Evolutionary conservation across 257 asterid species (phyloP).

Genomic region (Forsythia viridissima): DNA sequence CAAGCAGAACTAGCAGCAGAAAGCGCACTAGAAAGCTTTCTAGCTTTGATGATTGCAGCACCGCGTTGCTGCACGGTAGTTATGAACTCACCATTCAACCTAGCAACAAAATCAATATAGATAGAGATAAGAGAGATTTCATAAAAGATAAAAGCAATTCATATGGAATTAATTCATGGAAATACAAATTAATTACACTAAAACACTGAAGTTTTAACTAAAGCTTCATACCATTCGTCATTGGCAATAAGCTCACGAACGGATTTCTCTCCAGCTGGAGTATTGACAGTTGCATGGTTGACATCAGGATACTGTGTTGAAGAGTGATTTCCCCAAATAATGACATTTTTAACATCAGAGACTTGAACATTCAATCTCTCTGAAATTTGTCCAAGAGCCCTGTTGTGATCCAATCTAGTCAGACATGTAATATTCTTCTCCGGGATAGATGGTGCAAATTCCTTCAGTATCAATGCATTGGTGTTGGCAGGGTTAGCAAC

Average conservation of each 20-base stretch:
- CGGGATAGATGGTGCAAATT: conserved; percentile 89
- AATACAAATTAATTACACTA: neutral
- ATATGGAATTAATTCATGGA: neutral
- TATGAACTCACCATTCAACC: conserved; percentile 87
- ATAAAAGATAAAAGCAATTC: neutral
- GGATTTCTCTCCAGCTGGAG: conserved; percentile 76
- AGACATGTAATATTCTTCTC: conserved; percentile 80
- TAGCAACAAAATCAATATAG: conserved; percentile 18
- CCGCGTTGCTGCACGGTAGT: conserved; percentile 91
- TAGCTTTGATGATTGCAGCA: conserved; percentile 94
- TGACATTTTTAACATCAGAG: conserved; percentile 83
- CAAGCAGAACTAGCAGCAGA: conserved; percentile 99
- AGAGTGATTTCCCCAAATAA: conserved; percentile 96
- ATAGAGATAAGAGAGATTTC: neutral
- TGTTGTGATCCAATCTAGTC: conserved; percentile 95
- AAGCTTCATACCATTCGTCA: conserved; percentile 63
- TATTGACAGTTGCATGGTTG: conserved; percentile 77
- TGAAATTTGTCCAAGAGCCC: conserved; percentile 95
- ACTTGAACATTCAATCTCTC: conserved; percentile 83
- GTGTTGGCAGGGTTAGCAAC: conserved; percentile 98
- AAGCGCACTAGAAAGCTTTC: conserved; percentile 92
- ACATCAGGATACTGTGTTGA: conserved; percentile 95
- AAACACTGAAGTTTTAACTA: neutral
- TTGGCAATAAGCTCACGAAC: conserved; percentile 75
- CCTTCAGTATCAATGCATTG: conserved; percentile 88